Evolutionary conservation across 805 yeast genomes (phyloP), one percentile per base, ranked within the genome.

Genomic region (Teunomyces cretensis): DNA sequence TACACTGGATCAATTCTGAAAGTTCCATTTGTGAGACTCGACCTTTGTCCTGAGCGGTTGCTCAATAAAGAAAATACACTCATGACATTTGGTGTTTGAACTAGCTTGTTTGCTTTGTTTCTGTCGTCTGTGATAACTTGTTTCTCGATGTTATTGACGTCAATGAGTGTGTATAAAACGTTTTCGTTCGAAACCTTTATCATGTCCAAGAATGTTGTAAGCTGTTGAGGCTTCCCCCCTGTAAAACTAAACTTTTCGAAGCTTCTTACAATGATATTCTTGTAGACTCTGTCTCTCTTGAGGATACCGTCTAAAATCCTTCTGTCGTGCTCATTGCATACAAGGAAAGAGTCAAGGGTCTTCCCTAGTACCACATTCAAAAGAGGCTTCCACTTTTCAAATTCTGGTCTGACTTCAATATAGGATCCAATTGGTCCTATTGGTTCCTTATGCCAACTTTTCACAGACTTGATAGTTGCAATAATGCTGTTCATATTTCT

Each of bases 341-440:
- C 96, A 30, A 87, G 70, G 62, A 88, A 89, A 0, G 88, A 72
- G 32, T 74, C 80, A 7, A 87, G 61, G 0, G 79, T 62, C 8
- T 67, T 63, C 2, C 73, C 73, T 26, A 89, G 59, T 1, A 72
- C 57, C 0, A 79, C 62, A 54, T 88, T 95, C 6, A 91, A 58
- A 4, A 85, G 62, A 17, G 75, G 76, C 4, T 75, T 65, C 89
- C 89, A 91, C 24, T 68, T 60, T 15, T 72, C 64, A 53, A 64
- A 79, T 7, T 75, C 81, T 1, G 66, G 60, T 55, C 80, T 85
- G 11, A 92, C 68, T 4, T 77, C 70, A 2, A 89, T 70, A 47
- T 67, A 66, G 3, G 72, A 52, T 1, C 96, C 97, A 2, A 92
- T 50, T 0, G 99, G 99, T 0, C 98, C 98, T 13, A 84, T 62